Evolutionary conservation across 148 eudicot genomes (phyloP), one percentile per base, ranked within the genome.

Genomic region (Euryodendron excelsum): DNA sequence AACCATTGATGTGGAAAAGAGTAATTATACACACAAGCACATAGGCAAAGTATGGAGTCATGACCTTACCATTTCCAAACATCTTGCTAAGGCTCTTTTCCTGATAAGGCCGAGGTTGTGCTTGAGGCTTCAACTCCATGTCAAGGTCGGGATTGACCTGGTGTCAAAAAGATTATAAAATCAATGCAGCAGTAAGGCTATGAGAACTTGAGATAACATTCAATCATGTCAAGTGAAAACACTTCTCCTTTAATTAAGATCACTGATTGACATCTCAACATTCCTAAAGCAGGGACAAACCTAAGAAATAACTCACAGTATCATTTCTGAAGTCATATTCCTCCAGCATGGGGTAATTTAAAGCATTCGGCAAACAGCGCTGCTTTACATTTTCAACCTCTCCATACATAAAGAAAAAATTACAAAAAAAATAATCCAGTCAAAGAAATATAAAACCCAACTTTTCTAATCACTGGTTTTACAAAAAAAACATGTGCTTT

Each of bases 301-400:
- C 20, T 4, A 7, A 79, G 15, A 75, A 76, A 84, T 36, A 47
- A 87, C 92, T 90, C 81, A 91, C 99, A 13, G 91, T 90, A 82
- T 96, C 99, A 88, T 96, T 96, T 79, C 98, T 85, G 84, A 91
- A 96, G 84, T 96, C 99, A 80, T 96, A 96, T 79, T 96, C 99
- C 87, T 96, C 99, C 84, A 96, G 86, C 99, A 96, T 96, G 9
- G 99, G 99, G 84, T 96, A 96, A 82, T 96, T 96, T 31, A 96
- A 71, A 73, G 94, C 98, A 90, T 90, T 96, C 45, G 99, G 99
- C 80, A 96, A 83, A 82, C 99, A 96, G 23, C 97, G 85, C 65
- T 96, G 98, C 88, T 96, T 96, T 28, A 93, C 99, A 87, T 88
- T 96, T 84, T 96, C 98, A 82, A 93, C 99, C 99, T 96, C 91